Percentiles rank a stretch among this genome's conserved stretches.
phyloP scores from a whole-genome alignment of 768 basidiomycete genomes.

The Agaricus subrufescens region DNA sequence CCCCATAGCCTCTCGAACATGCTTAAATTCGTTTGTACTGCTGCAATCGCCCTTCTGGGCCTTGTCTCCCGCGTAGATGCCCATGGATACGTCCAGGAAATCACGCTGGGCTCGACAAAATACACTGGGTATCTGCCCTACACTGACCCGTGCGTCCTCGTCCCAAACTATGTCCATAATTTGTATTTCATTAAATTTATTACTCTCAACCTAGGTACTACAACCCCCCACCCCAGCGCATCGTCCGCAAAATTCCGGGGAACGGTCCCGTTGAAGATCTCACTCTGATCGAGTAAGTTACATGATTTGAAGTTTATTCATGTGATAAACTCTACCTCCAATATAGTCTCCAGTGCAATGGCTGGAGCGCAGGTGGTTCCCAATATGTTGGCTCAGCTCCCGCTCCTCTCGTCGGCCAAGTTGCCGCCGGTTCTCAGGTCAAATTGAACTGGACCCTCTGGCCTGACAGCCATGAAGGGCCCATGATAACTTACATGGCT shows the following conservation, averaged over 20 bases:
- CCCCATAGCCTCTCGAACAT: neutral
- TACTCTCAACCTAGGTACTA: constrained; percentile 16
- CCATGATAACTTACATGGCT: constrained; percentile 40
- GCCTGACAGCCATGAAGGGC: constrained; percentile 34
- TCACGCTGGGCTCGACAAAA: constrained; percentile 26
- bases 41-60: neutral
- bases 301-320: neutral
- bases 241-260: constrained; percentile 33
- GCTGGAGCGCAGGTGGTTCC: constrained; percentile 18
- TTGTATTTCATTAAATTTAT: neutral
- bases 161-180: neutral
- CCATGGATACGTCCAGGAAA: constrained; percentile 35
- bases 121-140: constrained; percentile 35
- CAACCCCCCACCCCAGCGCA: constrained; percentile 28
- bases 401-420: constrained; percentile 31
- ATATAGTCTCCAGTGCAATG: constrained; percentile 26
- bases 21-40: constrained; percentile 4
- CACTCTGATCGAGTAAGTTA: constrained; percentile 26
- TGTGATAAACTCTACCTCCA: neutral
- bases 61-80: constrained; percentile 16
- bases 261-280: constrained; percentile 36
- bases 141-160: constrained; percentile 24
- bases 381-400: constrained; percentile 23
- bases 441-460: constrained; percentile 35
- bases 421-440: constrained; percentile 33